Evolutionary conservation across 352 stramenopile species (phyloP).

Genomic region (Globisporangium nodosum): DNA sequence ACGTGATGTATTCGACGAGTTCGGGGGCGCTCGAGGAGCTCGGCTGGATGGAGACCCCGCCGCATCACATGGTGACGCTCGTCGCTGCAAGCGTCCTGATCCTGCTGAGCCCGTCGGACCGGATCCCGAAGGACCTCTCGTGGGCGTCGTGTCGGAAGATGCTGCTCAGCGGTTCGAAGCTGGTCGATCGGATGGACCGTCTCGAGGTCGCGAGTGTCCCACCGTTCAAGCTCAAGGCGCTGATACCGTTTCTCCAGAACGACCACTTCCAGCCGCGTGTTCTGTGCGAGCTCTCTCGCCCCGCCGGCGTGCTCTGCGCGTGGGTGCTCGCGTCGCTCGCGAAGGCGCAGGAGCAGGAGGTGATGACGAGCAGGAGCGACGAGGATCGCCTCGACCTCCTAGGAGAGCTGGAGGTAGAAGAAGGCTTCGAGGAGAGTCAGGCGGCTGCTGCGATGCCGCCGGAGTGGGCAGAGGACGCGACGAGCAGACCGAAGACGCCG

Average conservation of each 20-base stretch:
- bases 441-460: background rate
- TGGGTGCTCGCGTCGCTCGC: slow-evolving; percentile 53
- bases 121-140: slow-evolving; percentile 64
- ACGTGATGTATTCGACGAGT: slow-evolving; percentile 32
- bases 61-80: slow-evolving; percentile 58
- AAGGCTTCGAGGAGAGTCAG: slow-evolving; percentile 20
- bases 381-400: slow-evolving; percentile 47
- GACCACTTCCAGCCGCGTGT: slow-evolving; percentile 65
- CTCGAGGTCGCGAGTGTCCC: slow-evolving; percentile 38
- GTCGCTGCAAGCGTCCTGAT: slow-evolving; percentile 62
- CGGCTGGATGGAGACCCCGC: slow-evolving; percentile 28
- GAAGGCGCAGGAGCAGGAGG: slow-evolving; percentile 31
- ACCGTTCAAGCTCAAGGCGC: slow-evolving; percentile 69
- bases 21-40: slow-evolving; percentile 46
- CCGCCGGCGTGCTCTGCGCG: slow-evolving; percentile 51
- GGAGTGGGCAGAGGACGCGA: background rate
- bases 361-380: slow-evolving; percentile 22
- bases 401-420: slow-evolving; percentile 52
- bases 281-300: slow-evolving; percentile 40
- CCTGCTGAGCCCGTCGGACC: slow-evolving; percentile 59
- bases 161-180: slow-evolving; percentile 34
- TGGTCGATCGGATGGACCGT: slow-evolving; percentile 40
- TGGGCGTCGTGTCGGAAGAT: slow-evolving; percentile 67
- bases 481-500: slow-evolving; percentile 19
- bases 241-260: slow-evolving; percentile 67